These are phyloP conservation scores for Ichthyophthirius multifiliis DNA, from an alignment of 169 alveolate species.

Conservation along the genomic window DNA sequence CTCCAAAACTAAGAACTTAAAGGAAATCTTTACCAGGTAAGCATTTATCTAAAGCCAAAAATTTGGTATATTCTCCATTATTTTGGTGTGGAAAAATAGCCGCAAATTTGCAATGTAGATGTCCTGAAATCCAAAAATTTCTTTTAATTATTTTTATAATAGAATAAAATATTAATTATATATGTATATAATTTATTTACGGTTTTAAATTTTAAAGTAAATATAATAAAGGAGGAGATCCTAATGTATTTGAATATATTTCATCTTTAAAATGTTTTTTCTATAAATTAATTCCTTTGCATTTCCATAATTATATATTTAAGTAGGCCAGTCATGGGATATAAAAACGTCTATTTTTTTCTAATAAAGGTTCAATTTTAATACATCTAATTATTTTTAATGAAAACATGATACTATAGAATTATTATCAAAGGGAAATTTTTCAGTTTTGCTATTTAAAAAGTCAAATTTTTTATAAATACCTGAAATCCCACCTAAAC, in stretches of 20 bases:
- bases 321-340: constrained; percentile 98
- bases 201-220: constrained; percentile 60
- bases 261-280: constrained; percentile 76
- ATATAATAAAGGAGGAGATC: constrained; percentile 43
- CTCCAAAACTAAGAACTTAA: constrained; percentile 14
- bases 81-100: constrained; percentile 34
- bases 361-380: constrained; percentile 44
- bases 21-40: constrained; percentile 52
- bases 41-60: constrained; percentile 69
- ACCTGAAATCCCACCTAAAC: constrained; percentile 96
- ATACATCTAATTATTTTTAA: constrained; percentile 35
- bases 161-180: neutral
- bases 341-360: constrained; percentile 88
- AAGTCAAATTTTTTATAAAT: constrained; percentile 88
- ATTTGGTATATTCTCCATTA: constrained; percentile 12
- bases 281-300: constrained; percentile 63
- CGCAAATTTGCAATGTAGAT: constrained; percentile 74
- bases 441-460: constrained; percentile 49
- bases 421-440: constrained; percentile 8
- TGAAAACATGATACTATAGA: constrained; percentile 74
- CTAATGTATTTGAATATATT: constrained; percentile 46
- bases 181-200: neutral
- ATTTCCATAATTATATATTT: constrained; percentile 85
- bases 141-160: neutral
- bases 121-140: constrained; percentile 75